These are phyloP conservation scores for Fusarium luffae DNA, from an alignment of 2,329 filamentous ascomycete species.

Conservation along the genomic window DNA sequence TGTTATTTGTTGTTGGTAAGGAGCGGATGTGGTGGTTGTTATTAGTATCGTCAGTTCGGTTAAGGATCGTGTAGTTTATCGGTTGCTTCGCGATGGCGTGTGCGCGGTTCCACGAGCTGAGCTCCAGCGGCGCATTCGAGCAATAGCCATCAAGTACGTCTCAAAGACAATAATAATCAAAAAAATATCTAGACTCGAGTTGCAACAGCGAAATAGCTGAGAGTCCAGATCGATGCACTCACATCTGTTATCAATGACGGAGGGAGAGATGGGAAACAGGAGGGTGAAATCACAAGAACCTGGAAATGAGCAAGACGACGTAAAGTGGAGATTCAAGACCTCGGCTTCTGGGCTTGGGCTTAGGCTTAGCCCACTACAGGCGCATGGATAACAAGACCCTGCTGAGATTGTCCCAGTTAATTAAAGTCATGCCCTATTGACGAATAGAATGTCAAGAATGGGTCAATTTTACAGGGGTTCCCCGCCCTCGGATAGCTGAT, in stretches of 20 bases:
- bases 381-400: constrained; percentile 17
- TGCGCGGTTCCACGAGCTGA: constrained; percentile 41
- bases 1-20: constrained; percentile 12
- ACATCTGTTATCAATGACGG: constrained; percentile 18
- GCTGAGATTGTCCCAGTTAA: constrained; percentile 30
- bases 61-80: constrained; percentile 19
- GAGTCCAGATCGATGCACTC: constrained; percentile 21
- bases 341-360: constrained; percentile 25
- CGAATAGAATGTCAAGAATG: constrained; percentile 20
- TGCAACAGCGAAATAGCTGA: constrained; percentile 21
- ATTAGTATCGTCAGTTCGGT: neutral
- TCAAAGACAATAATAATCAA: neutral
- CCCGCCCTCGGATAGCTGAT: constrained; percentile 29
- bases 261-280: constrained; percentile 7
- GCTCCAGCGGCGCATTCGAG: constrained; percentile 44
- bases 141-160: constrained; percentile 38
- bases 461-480: constrained; percentile 27
- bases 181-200: neutral
- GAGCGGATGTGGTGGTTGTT: constrained; percentile 1
- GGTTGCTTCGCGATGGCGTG: constrained; percentile 16
- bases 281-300: constrained; percentile 37
- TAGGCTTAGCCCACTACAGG: neutral
- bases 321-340: constrained; percentile 34
- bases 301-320: constrained; percentile 38
- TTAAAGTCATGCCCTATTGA: constrained; percentile 24